These are phyloP conservation scores for Syzygium aqueum DNA, from an alignment of 345 rosid genomes.

Conservation along the genomic window DNA sequence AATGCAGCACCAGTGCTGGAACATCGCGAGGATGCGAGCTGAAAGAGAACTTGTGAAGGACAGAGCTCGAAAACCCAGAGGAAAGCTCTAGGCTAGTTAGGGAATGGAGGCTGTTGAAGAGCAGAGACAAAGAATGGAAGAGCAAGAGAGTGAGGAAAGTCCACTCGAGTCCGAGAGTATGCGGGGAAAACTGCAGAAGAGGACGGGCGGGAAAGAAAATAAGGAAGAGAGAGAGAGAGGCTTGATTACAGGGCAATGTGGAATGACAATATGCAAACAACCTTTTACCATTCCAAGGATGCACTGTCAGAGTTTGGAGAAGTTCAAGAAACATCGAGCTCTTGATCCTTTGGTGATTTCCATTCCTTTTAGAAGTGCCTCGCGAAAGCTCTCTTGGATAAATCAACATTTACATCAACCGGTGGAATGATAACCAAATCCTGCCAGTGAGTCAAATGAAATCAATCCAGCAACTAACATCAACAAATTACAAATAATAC, in stretches of 20 bases:
- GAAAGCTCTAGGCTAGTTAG: not conserved
- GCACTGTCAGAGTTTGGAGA: not conserved
- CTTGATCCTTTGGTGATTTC: not conserved
- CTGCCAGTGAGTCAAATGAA: not conserved
- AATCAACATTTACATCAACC: not conserved
- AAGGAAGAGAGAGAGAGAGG: not conserved
- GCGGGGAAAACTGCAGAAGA: not conserved
- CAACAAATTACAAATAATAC: not conserved
- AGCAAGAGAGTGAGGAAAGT: not conserved
- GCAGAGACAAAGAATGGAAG: not conserved
- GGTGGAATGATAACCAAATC: not conserved
- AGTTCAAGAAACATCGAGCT: not conserved
- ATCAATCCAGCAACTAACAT: not conserved
- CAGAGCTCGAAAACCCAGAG: not conserved
- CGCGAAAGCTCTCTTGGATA: not conserved
- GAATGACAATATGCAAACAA: not conserved
- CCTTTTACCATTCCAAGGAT: not conserved
- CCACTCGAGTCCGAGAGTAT: not conserved
- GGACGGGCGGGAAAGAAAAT: not conserved
- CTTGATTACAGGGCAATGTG: not conserved
- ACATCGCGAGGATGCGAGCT: not conserved
- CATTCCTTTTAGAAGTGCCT: not conserved
- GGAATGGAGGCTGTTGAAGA: not conserved
- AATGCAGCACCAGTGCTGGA: not conserved
- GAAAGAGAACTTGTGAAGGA: not conserved